Conservation (phyloP, 495 filamentous ascomycete genomes). For the Aspergillus steynii region DNA sequence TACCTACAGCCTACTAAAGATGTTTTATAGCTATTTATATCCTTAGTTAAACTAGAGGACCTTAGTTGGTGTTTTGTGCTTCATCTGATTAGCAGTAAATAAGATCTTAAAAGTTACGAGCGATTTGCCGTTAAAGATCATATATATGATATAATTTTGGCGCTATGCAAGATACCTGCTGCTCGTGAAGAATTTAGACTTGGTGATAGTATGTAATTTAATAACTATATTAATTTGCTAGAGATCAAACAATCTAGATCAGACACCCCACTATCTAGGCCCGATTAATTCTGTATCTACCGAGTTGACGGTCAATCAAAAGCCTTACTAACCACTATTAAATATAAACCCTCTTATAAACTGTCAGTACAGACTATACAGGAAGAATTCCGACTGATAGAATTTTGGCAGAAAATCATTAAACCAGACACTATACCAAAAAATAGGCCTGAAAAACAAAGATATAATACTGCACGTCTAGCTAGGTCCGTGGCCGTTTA, state of each 20-base stretch:
- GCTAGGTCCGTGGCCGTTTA: slow-evolving; percentile 19
- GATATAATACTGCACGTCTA: slow-evolving; percentile 20
- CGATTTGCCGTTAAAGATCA: slow-evolving; percentile 27
- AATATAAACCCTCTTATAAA: slow-evolving; percentile 43
- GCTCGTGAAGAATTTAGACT: slow-evolving; percentile 27
- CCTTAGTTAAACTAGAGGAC: slow-evolving; percentile 24
- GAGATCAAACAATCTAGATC: slow-evolving; percentile 4
- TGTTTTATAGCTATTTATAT: slow-evolving; percentile 22
- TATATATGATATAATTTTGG: slow-evolving; percentile 19
- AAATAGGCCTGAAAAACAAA: slow-evolving; percentile 17
- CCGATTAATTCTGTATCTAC: slow-evolving; percentile 24
- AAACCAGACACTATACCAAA: slow-evolving; percentile 16
- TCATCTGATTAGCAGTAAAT: slow-evolving; percentile 29
- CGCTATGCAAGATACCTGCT: slow-evolving; percentile 29
- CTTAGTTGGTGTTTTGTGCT: slow-evolving; percentile 14
- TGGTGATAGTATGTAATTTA: slow-evolving; percentile 26
- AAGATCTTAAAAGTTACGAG: slow-evolving; percentile 35
- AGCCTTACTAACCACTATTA: slow-evolving; percentile 31
- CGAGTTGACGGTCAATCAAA: slow-evolving; percentile 18
- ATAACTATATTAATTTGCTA: slow-evolving; percentile 23
- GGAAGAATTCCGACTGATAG: slow-evolving; percentile 29
- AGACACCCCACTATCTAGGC: slow-evolving; percentile 10
- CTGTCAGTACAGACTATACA: slow-evolving; percentile 32
- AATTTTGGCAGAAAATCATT: slow-evolving; percentile 26
- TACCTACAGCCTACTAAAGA: slow-evolving; percentile 25